phyloP scores from a whole-genome alignment of 257 asterid species.

The Nicotiana obtusifolia region DNA sequence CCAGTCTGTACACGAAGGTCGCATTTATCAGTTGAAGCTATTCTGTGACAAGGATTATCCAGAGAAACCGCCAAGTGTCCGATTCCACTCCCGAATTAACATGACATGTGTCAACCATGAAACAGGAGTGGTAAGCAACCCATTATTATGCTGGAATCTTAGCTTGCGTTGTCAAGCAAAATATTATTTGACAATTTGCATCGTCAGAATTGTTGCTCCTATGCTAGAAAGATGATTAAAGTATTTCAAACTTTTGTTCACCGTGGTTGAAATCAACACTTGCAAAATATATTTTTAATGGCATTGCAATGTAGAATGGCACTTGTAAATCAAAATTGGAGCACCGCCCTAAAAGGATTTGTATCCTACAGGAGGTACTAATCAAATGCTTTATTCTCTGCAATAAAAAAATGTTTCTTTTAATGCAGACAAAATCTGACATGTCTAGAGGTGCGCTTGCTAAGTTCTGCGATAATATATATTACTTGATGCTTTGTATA shows the following conservation, averaged over 20 bases:
- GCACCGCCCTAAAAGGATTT: background rate
- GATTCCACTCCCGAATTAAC: slow-evolving; percentile 80
- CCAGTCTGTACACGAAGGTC: slow-evolving; percentile 89
- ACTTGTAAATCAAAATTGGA: background rate
- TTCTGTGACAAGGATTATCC: slow-evolving; percentile 95
- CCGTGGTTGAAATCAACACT: background rate
- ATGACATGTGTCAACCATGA: slow-evolving; percentile 78
- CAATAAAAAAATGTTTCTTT: background rate
- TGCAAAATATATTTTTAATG: background rate
- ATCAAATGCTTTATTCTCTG: background rate
- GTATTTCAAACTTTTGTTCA: background rate
- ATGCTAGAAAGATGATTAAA: background rate
- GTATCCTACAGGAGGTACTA: background rate
- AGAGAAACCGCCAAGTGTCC: slow-evolving; percentile 86
- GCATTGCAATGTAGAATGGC: background rate
- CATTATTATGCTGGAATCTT: background rate
- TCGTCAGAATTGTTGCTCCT: background rate
- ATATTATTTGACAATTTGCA: background rate
- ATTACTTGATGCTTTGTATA: background rate
- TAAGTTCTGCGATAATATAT: background rate
- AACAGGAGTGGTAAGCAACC: slow-evolving; percentile 55
- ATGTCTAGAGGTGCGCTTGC: background rate
- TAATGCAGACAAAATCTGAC: background rate
- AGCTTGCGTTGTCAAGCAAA: background rate
- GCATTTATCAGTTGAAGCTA: slow-evolving; percentile 79